Percentiles rank a stretch among this genome's conserved stretches.
phyloP scores from a whole-genome alignment of 2,329 filamentous ascomycete species.

The Aspergillus luchuensis region DNA sequence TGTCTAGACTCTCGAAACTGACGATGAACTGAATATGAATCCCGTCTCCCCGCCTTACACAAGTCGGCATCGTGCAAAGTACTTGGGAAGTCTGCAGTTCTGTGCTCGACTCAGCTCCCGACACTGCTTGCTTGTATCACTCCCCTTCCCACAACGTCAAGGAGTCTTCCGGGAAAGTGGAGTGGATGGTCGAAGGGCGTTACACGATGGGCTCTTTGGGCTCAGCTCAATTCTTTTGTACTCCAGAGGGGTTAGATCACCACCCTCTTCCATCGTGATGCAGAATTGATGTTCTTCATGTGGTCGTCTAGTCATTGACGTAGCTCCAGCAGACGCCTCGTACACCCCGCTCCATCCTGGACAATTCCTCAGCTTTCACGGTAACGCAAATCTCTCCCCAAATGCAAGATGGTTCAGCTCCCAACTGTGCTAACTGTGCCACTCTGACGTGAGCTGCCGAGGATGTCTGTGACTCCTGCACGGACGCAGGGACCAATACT shows the following conservation, averaged over 20 bases:
- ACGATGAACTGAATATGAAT: not conserved
- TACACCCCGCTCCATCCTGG: not conserved
- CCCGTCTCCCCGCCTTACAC: not conserved
- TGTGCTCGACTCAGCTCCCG: not conserved
- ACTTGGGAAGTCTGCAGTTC: not conserved
- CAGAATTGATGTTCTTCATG: too few relatives aligned
- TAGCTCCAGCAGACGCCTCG: not conserved
- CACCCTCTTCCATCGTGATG: not conserved
- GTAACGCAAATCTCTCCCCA: not conserved
- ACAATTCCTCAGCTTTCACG: not conserved
- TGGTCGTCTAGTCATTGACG: not conserved
- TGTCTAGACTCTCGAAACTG: not conserved
- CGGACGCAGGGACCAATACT: slow-evolving; percentile 32
- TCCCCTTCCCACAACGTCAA: slow-evolving; percentile 14
- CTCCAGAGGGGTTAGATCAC: not conserved
- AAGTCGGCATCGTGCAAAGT: not conserved
- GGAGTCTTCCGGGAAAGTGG: not conserved
- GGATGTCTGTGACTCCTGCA: slow-evolving; percentile 28
- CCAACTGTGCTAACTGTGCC: slow-evolving; percentile 4
- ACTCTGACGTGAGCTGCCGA: slow-evolving; percentile 23
- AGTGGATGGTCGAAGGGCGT: slow-evolving; percentile 5
- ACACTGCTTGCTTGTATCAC: not conserved
- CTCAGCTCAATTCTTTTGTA: not conserved
- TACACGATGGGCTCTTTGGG: slow-evolving; percentile 1
- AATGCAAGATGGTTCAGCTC: slow-evolving; percentile 17